phyloP scores from a whole-genome alignment of 1,139 yeast species.

The Lodderomyces orthopsilosis region DNA sequence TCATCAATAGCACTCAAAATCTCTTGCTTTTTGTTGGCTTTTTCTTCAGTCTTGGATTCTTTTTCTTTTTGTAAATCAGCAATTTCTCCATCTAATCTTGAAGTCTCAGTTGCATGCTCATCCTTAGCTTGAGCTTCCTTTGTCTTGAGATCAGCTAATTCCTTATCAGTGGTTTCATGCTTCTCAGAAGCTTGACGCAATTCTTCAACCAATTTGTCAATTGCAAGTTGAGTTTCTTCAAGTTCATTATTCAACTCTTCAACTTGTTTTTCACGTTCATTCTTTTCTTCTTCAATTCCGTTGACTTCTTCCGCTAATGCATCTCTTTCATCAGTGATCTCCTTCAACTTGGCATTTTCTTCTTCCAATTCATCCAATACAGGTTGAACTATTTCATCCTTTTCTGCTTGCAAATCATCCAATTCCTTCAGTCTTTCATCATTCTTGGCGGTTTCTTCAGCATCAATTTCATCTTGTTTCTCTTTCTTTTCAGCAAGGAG shows the following conservation, averaged over 20 bases:
- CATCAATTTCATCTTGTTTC: constrained; percentile 40
- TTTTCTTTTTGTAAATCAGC: constrained; percentile 29
- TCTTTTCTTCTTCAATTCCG: constrained; percentile 29
- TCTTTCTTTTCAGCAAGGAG: constrained; percentile 38
- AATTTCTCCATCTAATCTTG: constrained; percentile 34
- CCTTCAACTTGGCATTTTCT: constrained; percentile 39
- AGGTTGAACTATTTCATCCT: constrained; percentile 43
- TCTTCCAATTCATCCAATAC: constrained; percentile 39
- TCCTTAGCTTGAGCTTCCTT: constrained; percentile 24
- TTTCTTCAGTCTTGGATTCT: constrained; percentile 26
- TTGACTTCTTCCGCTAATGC: constrained; percentile 36
- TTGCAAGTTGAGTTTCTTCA: constrained; percentile 37
- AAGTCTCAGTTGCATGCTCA: constrained; percentile 24
- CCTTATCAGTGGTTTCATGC: constrained; percentile 33
- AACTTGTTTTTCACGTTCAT: constrained; percentile 34
- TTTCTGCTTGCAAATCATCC: constrained; percentile 43
- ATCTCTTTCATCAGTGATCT: constrained; percentile 38
- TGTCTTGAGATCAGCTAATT: constrained; percentile 30
- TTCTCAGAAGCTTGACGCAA: constrained; percentile 29
- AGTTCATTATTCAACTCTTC: constrained; percentile 37
- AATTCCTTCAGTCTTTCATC: constrained; percentile 42
- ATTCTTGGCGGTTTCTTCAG: constrained; percentile 43
- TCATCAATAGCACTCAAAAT: constrained; percentile 33
- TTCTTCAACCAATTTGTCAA: constrained; percentile 32
- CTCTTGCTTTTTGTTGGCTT: constrained; percentile 32